Base-by-base conservation (phyloP, 805 yeast species). In the Cyberlindnera nakhonratchasimensis region DNA sequence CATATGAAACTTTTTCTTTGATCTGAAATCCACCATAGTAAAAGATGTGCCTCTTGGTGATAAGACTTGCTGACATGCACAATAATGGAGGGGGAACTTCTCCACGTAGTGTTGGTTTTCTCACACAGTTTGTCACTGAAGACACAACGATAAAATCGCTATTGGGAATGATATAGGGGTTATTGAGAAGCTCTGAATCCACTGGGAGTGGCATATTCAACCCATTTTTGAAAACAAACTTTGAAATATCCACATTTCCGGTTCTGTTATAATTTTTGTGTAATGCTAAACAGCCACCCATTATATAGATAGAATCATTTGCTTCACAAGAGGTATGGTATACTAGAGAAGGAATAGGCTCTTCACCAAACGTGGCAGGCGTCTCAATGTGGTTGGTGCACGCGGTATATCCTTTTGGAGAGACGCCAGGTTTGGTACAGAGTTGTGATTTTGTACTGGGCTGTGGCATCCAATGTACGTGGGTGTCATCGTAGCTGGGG, bases 21-120 rank as follows among this genome's bases (percentile, higher is more conserved):
- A 69, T 53, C 53, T 73, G 75, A 57, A 82, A 75, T 0, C 93
- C 95, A 16, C 91, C 95, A 54, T 76, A 82, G 44, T 73, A 71
- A 47, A 82, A 70, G n/a, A 79, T 67, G 51, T 80, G 80, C 26
- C 77, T 62, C 13, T 70, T 65, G 6, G 84, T 74, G 6, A 84
- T 62, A 41, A 62, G 67, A 7, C 76, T 66, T 14, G 74, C 69
- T 6, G 69, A 53, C 57, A 78, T 64, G 42, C 77, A 71, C 34
- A 75, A 54, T 18, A 82, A 52, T 3, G 80, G 72, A 4, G 75
- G 72, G 0, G 89, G 88, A 6, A 67, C 52, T 31, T 69, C 70
- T 3, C 74, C 75, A 2, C 48, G 36, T 5, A 61, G 19, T 45
- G 53, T 37, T 55, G 68, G 62, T 59, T 56, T 57, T 6, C 51